phyloP scores from a whole-genome alignment of 805 yeast genomes.

The Deakozyma indianensis region DNA sequence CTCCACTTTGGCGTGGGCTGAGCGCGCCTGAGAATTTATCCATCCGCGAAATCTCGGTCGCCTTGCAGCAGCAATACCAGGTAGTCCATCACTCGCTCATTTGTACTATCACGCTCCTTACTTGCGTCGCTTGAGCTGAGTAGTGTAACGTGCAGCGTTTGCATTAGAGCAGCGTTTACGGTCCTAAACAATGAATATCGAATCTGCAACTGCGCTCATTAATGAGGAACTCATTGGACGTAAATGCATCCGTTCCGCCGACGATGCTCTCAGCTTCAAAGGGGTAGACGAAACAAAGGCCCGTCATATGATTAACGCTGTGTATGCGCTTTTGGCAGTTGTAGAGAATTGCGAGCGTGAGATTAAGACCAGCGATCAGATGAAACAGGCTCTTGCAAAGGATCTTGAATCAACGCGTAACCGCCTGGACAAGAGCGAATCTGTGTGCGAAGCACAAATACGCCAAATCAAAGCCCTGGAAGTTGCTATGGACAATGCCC shows the following conservation, averaged over 20 bases:
- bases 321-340: not conserved
- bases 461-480: slow-evolving; percentile 1
- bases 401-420: not conserved
- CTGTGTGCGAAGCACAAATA: not conserved
- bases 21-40: too few relatives aligned
- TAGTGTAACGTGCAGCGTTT: too few relatives aligned
- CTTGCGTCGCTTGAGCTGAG: too few relatives aligned
- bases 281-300: not conserved
- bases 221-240: not conserved
- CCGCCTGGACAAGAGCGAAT: not conserved
- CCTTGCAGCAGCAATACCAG: too few relatives aligned
- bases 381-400: not conserved
- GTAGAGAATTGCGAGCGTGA: not conserved
- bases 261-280: not conserved
- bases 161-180: too few relatives aligned
- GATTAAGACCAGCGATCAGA: not conserved
- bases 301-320: not conserved
- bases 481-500: not conserved
- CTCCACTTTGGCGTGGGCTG: too few relatives aligned
- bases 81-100: too few relatives aligned
- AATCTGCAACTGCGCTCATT: not conserved
- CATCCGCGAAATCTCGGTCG: too few relatives aligned
- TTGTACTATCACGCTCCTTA: too few relatives aligned
- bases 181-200: not conserved
- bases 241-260: not conserved